Evolutionary conservation across 495 filamentous ascomycete genomes (phyloP).

Genomic region (Articulospora tetracladia): DNA sequence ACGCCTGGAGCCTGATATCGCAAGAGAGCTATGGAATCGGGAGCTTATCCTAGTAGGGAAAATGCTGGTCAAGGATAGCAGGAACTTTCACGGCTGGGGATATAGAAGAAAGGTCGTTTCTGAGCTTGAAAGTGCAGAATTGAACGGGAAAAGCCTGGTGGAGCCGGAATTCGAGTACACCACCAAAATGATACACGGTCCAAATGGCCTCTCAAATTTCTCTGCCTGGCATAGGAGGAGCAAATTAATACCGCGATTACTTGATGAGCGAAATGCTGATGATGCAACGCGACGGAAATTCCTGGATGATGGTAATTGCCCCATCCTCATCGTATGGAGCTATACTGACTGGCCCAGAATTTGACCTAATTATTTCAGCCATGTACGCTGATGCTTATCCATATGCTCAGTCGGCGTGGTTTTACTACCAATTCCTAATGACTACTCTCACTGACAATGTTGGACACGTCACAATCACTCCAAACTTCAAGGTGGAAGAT

Average conservation of each 20-base stretch:
- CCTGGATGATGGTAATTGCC: conserved; percentile 61
- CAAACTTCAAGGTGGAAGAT: conserved; percentile 56
- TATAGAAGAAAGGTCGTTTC: conserved; percentile 76
- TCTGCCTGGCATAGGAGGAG: conserved; percentile 94
- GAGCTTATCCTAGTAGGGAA: conserved; percentile 78
- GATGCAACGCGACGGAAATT: conserved; percentile 59
- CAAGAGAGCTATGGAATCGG: conserved; percentile 69
- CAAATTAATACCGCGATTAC: conserved; percentile 70
- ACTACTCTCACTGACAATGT: conserved; percentile 44
- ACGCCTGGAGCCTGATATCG: conserved; percentile 48
- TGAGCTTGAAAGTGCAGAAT: conserved; percentile 56
- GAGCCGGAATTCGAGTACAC: conserved; percentile 88
- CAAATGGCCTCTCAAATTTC: conserved; percentile 82
- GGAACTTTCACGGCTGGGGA: conserved; percentile 97
- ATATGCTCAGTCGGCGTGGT: conserved; percentile 92
- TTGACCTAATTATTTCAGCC: conserved; percentile 68
- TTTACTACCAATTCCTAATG: conserved; percentile 86
- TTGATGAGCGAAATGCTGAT: conserved; percentile 64
- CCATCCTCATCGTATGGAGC: background rate
- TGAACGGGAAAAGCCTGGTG: conserved; percentile 55
- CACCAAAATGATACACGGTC: conserved; percentile 66
- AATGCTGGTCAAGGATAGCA: conserved; percentile 79
- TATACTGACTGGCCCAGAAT: conserved; percentile 43
- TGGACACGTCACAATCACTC: conserved; percentile 49
- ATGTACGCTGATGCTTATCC: conserved; percentile 70